Evolutionary conservation across 257 asterid genomes (phyloP), one percentile per base, ranked within the genome.

Genomic region (Solanum stenotomum): DNA sequence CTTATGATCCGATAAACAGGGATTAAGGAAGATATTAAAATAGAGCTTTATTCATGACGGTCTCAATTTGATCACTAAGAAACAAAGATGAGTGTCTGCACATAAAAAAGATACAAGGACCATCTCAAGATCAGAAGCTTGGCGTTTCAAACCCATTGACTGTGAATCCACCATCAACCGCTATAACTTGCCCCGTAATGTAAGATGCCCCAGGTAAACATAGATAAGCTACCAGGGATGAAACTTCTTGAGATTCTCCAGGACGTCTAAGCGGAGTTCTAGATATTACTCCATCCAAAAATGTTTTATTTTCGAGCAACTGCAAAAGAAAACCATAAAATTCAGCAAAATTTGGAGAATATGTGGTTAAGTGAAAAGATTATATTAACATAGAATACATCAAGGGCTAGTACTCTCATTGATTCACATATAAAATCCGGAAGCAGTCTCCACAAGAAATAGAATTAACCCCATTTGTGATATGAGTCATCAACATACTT

Each of bases 131-230:
- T 81, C 85, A 81, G 68, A 44, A 81, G 1, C 40, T 81, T 46
- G 29, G 35, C 85, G 6, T 27, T 81, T 88, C 89, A 10, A 96
- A 95, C 25, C 95, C 98, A 81, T 95, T 93, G 63, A 95, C 98
- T 49, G 98, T 93, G 89, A 93, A 82, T 87, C 99, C 99, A 86
- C 99, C 99, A 87, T 96, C 99, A 65, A 96, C 99, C 16, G 94
- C 91, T 14, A 96, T 85, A 49, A 95, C 88, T 93, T 96, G 98
- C 23, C 99, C 98, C 15, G 97, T 95, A 34, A 96, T 92, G 84
- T 96, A 96, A 2, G 98, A 94, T 83, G 99, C 98, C 70, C 95
- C 94, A 23, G 98, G 99, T 46, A 96, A 98, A 89, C 99, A 96
- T 12, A 96, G 94, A 92, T 91, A 96, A 74, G 99, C 98, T 18